Percentiles rank a stretch among this genome's conserved stretches.
Conservation (phyloP, 768 basidiomycete genomes). For the Trametopsis cervina region DNA sequence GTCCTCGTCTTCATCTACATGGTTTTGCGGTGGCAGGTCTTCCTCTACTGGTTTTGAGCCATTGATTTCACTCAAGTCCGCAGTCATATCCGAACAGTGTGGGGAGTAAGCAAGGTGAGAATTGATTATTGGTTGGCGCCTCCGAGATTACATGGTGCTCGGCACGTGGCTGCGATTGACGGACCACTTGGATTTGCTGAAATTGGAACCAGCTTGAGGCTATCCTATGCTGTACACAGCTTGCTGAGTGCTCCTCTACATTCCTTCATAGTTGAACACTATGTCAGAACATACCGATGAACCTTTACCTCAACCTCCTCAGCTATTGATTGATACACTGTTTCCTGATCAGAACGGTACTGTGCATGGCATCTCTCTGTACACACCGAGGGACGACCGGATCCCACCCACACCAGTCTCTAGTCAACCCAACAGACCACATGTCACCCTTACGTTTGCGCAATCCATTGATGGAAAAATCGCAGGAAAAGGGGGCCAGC, state of each 20-base stretch:
- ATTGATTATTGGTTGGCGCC: too few species aligned
- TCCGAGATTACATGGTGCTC: too few species aligned
- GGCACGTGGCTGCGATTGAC: too few species aligned
- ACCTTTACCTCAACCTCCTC: conserved; percentile 4
- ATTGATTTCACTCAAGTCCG: conserved; percentile 10
- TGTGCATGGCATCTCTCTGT: conserved; percentile 9
- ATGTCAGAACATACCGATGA: neutral
- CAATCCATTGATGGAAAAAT: conserved; percentile 88
- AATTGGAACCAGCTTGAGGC: too few species aligned
- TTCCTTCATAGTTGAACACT: too few species aligned
- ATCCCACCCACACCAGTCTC: conserved; percentile 10
- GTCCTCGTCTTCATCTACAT: conserved; percentile 19
- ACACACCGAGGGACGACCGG: conserved; percentile 3
- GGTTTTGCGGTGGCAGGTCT: conserved; percentile 17
- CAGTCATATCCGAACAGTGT: conserved; percentile 11
- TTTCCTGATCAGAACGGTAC: neutral
- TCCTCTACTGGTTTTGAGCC: conserved; percentile 13
- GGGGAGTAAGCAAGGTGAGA: too few species aligned
- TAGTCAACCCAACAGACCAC: conserved; percentile 32
- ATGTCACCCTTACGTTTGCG: conserved; percentile 79
- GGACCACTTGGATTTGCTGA: too few species aligned
- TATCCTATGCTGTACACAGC: too few species aligned
- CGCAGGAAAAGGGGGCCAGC: conserved; percentile 62
- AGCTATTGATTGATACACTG: conserved; percentile 12
- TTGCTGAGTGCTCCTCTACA: too few species aligned